These are phyloP conservation scores for Suillus plorans DNA, from an alignment of 768 basidiomycete species.

Conservation along the genomic window DNA sequence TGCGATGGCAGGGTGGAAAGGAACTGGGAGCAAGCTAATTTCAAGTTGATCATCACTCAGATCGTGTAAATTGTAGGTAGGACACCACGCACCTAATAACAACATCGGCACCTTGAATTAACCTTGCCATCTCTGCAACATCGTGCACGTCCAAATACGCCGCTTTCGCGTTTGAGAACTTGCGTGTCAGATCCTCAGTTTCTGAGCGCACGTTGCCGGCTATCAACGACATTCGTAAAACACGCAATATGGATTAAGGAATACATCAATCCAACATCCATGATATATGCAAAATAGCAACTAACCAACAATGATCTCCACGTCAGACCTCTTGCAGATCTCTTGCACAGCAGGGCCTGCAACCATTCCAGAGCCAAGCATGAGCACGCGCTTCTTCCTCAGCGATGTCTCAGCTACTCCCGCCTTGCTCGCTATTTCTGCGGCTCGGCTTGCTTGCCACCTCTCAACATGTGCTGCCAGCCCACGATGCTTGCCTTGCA, in stretches of 20 bases:
- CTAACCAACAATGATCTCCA: conserved; percentile 78
- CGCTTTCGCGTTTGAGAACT: conserved; percentile 52
- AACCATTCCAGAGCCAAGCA: conserved; percentile 96
- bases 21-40: conserved; percentile 73
- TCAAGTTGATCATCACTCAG: background rate
- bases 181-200: conserved; percentile 43
- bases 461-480: conserved; percentile 50
- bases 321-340: conserved; percentile 58
- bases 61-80: background rate
- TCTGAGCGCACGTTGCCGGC: conserved; percentile 73
- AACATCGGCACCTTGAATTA: conserved; percentile 70
- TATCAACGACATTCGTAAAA: conserved; percentile 28
- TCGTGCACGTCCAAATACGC: conserved; percentile 63
- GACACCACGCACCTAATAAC: conserved; percentile 70
- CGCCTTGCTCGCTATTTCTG: background rate
- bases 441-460: conserved; percentile 31
- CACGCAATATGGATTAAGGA: conserved; percentile 6
- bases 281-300: conserved; percentile 18
- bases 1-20: conserved; percentile 71
- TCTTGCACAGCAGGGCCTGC: conserved; percentile 84
- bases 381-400: conserved; percentile 64
- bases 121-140: conserved; percentile 38
- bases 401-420: background rate
- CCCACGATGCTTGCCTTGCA: conserved; percentile 58
- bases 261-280: conserved; percentile 16